Percentiles rank a stretch among this genome's conserved stretches.
phyloP scores from a whole-genome alignment of 2,329 filamentous ascomycete genomes.

The Nigrospora sphaerica region DNA sequence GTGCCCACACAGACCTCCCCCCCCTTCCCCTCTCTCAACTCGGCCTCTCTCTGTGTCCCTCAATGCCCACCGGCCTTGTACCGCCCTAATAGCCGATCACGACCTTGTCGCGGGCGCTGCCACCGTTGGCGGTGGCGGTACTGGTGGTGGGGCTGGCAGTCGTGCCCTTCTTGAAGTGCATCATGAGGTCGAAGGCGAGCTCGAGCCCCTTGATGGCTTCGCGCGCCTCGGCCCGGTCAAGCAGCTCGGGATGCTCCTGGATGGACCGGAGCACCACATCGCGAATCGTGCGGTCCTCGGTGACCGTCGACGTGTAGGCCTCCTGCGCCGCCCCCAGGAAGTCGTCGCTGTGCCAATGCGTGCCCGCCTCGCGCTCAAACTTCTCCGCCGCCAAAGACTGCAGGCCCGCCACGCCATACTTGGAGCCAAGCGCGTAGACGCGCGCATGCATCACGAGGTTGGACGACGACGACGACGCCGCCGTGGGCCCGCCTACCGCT shows the following conservation, averaged over 20 bases:
- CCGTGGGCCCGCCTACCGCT: neutral
- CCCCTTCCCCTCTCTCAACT: too few species aligned
- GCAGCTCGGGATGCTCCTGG: slow-evolving; percentile 6
- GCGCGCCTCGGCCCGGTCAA: slow-evolving; percentile 3
- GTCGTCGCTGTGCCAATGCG: slow-evolving; percentile 6
- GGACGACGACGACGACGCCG: neutral
- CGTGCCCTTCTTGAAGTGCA: neutral
- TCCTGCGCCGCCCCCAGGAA: slow-evolving; percentile 8
- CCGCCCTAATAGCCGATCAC: too few species aligned
- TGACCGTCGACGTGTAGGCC: slow-evolving; percentile 4
- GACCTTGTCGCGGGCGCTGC: too few species aligned
- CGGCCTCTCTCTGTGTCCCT: too few species aligned
- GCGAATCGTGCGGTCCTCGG: slow-evolving; percentile 4
- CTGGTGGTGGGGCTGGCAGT: too few species aligned
- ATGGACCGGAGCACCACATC: slow-evolving; percentile 6
- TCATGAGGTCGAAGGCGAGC: slow-evolving; percentile 9
- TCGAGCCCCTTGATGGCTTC: slow-evolving; percentile 6
- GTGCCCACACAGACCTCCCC: too few species aligned
- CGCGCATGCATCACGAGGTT: slow-evolving; percentile 8
- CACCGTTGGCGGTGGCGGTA: too few species aligned
- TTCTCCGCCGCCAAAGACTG: slow-evolving; percentile 5
- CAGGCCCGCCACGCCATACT: slow-evolving; percentile 7
- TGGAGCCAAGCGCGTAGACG: slow-evolving; percentile 8
- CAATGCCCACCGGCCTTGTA: too few species aligned
- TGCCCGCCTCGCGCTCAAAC: slow-evolving; percentile 5